phyloP scores from a whole-genome alignment of 2,329 filamentous ascomycete species.

The Talaromyces verruculosus region DNA sequence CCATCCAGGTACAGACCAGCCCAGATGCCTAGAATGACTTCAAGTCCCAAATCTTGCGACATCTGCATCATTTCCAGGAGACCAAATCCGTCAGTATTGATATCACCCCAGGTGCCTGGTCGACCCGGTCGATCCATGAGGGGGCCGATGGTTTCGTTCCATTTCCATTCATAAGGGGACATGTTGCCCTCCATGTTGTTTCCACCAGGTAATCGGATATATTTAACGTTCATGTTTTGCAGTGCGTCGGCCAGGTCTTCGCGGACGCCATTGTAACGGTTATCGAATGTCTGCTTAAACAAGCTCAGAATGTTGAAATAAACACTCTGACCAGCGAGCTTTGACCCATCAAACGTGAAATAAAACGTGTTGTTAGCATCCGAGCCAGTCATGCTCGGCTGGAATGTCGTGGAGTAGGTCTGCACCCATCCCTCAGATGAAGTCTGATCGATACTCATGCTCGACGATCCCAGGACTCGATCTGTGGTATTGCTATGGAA shows the following conservation, averaged over 20 bases:
- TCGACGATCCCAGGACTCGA: not conserved
- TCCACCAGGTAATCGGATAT: not conserved
- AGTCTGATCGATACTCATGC: not conserved
- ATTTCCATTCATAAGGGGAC: constrained; percentile 46
- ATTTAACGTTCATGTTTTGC: not conserved
- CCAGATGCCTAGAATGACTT: not conserved
- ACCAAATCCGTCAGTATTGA: not conserved
- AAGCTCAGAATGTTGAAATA: constrained; percentile 16
- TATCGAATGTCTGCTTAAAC: not conserved
- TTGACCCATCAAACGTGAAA: not conserved
- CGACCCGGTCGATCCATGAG: constrained; percentile 46
- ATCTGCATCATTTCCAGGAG: not conserved
- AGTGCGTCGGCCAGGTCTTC: not conserved
- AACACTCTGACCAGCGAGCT: not conserved
- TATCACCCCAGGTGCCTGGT: not conserved
- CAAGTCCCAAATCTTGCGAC: not conserved
- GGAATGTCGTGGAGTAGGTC: not conserved
- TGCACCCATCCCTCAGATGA: constrained; percentile 1
- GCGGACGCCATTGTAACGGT: not conserved
- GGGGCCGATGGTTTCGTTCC: constrained; percentile 54
- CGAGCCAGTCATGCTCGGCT: not conserved
- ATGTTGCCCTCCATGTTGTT: constrained; percentile 37
- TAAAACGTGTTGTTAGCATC: constrained; percentile 7
- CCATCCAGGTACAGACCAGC: constrained; percentile 42
- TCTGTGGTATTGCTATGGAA: not conserved